Evolutionary conservation across 257 asterid species (phyloP).

Genomic region (Nicotiana noctiflora): DNA sequence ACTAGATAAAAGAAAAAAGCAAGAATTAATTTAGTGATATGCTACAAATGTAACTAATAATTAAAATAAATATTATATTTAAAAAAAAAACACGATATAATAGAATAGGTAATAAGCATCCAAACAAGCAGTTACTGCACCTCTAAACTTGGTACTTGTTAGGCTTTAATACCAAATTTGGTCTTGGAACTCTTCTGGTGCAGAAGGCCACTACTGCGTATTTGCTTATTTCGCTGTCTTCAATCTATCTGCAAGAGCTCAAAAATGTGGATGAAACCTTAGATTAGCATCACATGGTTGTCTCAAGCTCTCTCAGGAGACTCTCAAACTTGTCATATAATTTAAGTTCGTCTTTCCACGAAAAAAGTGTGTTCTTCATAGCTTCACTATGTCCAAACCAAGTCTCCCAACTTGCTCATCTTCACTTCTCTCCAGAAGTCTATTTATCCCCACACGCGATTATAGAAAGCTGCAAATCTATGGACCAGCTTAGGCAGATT

Average conservation of each 20-base stretch:
- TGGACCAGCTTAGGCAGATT: conserved; percentile 19
- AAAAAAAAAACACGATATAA: too few species aligned
- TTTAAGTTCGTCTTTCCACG: background rate
- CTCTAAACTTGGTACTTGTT: too few species aligned
- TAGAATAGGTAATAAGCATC: too few species aligned
- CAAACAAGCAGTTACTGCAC: too few species aligned
- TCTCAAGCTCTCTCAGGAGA: background rate
- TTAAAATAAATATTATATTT: too few species aligned
- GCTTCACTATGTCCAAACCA: conserved; percentile 3
- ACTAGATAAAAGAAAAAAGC: too few species aligned
- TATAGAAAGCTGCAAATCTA: conserved; percentile 11
- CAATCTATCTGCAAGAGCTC: background rate
- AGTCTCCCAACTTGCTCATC: background rate
- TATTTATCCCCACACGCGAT: background rate
- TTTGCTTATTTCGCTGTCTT: background rate
- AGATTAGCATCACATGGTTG: background rate
- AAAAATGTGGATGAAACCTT: background rate
- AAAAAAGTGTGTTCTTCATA: background rate
- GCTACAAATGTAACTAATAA: too few species aligned
- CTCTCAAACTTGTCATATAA: background rate
- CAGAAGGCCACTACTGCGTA: background rate
- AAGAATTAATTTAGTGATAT: too few species aligned
- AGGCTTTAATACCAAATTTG: too few species aligned
- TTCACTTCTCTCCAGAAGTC: conserved; percentile 10
- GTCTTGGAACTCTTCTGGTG: too few species aligned